Evolutionary conservation across 257 asterid species (phyloP).

Genomic region (Prunella vulgaris): DNA sequence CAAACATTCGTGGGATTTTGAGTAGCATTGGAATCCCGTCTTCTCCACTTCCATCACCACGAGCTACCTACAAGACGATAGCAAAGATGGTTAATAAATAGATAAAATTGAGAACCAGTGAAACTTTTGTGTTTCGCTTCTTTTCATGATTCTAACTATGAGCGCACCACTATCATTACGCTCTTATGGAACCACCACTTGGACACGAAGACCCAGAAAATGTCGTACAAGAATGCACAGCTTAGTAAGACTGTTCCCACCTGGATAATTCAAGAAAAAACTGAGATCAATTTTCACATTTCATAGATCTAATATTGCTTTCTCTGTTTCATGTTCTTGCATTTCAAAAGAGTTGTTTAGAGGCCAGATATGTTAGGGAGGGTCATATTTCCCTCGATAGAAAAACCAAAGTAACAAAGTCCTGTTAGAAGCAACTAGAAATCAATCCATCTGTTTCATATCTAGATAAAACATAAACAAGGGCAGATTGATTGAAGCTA

Average conservation of each 20-base stretch:
- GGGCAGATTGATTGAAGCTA: neutral
- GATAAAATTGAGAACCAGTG: neutral
- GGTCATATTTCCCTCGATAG: neutral
- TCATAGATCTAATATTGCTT: neutral
- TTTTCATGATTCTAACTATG: constrained; percentile 10
- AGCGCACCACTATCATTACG: constrained; percentile 88
- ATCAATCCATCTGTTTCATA: neutral
- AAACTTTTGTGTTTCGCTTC: neutral
- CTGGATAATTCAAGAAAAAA: constrained; percentile 37
- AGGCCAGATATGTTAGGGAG: neutral
- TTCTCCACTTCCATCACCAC: constrained; percentile 87
- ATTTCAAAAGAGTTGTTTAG: neutral
- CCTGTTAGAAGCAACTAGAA: neutral
- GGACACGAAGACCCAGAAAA: constrained; percentile 85
- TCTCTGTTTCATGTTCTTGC: neutral
- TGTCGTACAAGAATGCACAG: constrained; percentile 84
- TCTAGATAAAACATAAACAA: neutral
- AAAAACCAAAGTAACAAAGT: neutral
- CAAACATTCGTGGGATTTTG: constrained; percentile 76
- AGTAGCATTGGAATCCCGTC: constrained; percentile 85
- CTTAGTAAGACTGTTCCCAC: constrained; percentile 82
- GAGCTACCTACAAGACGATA: constrained; percentile 55
- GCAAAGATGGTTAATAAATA: constrained; percentile 4
- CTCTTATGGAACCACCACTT: constrained; percentile 79
- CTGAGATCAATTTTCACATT: neutral